Conservation (phyloP, 2,329 filamentous ascomycete genomes). For the Penicillium thymicola region DNA sequence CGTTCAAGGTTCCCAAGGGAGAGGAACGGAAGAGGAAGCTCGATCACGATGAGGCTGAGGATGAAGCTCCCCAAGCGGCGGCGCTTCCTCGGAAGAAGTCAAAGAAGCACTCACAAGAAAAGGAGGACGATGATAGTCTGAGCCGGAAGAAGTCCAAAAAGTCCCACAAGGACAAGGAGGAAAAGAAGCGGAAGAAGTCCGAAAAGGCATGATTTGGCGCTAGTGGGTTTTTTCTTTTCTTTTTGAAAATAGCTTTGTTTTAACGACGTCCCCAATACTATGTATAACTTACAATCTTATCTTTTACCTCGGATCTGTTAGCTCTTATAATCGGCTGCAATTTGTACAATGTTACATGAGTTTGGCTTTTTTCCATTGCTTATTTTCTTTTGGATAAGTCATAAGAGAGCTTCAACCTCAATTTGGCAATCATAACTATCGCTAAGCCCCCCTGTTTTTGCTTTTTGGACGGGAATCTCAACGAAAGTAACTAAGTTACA, state of each 20-base stretch:
- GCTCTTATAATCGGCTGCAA: neutral
- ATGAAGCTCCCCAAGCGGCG: conserved; percentile 23
- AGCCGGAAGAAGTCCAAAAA: conserved; percentile 30
- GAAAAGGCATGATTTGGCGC: conserved; percentile 32
- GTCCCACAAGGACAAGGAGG: conserved; percentile 39
- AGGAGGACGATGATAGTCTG: conserved; percentile 17
- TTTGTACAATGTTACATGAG: neutral
- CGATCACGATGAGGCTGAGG: conserved; percentile 30
- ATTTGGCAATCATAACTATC: neutral
- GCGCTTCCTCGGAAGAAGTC: conserved; percentile 38
- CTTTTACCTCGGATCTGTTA: neutral
- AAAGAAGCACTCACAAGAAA: conserved; percentile 35
- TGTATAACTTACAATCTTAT: conserved; percentile 15
- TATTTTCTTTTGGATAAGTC: neutral
- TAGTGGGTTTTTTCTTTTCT: conserved; percentile 11
- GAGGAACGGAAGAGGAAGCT: conserved; percentile 41
- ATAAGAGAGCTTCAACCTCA: neutral
- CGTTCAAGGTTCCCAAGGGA: conserved; percentile 33
- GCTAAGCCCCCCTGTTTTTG: neutral
- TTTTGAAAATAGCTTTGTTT: conserved; percentile 20
- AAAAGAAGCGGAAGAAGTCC: conserved; percentile 41
- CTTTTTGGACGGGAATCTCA: no score
- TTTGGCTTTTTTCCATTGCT: neutral
- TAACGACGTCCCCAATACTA: conserved; percentile 18
- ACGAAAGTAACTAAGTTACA: neutral